A percentile compares a stretch with the other conserved stretches of the same genome.
phyloP scores from a whole-genome alignment of 495 filamentous ascomycete species.

The Lasiosphaeriaceae sp. region DNA sequence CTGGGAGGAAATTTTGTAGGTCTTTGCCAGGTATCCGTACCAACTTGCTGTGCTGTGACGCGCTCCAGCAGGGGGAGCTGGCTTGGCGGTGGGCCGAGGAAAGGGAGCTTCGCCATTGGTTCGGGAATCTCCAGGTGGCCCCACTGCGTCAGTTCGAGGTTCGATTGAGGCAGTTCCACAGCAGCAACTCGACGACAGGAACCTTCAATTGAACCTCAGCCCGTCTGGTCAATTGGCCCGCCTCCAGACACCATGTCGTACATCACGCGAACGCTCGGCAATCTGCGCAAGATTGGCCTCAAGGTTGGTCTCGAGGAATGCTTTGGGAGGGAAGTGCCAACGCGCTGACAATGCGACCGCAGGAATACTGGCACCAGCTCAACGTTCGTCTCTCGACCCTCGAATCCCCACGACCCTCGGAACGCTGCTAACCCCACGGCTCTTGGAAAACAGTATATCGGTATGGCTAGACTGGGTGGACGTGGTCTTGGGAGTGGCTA shows the following conservation, averaged over 20 bases:
- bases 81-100: conserved; percentile 1
- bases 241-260: conserved; percentile 76
- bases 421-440: conserved; percentile 23
- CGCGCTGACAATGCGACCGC: conserved; percentile 23
- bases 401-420: conserved; percentile 1
- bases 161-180: neutral
- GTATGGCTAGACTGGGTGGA: conserved; percentile 35
- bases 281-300: conserved; percentile 80
- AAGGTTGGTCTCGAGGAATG: conserved; percentile 52
- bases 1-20: neutral
- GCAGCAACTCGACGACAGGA: conserved; percentile 8
- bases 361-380: conserved; percentile 91
- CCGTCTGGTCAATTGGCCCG: conserved; percentile 25
- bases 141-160: conserved; percentile 22
- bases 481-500: neutral
- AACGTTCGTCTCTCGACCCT: conserved; percentile 57
- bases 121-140: conserved; percentile 10
- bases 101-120: conserved; percentile 19
- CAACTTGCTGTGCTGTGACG: neutral
- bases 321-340: neutral
- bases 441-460: conserved; percentile 56
- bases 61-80: neutral
- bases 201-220: conserved; percentile 13
- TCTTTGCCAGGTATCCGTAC: neutral
- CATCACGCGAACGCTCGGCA: conserved; percentile 76